A percentile compares a stretch with the other conserved stretches of the same genome.
Evolutionary conservation across 352 stramenopile species (phyloP).

Genomic region (Pythium periplocum): DNA sequence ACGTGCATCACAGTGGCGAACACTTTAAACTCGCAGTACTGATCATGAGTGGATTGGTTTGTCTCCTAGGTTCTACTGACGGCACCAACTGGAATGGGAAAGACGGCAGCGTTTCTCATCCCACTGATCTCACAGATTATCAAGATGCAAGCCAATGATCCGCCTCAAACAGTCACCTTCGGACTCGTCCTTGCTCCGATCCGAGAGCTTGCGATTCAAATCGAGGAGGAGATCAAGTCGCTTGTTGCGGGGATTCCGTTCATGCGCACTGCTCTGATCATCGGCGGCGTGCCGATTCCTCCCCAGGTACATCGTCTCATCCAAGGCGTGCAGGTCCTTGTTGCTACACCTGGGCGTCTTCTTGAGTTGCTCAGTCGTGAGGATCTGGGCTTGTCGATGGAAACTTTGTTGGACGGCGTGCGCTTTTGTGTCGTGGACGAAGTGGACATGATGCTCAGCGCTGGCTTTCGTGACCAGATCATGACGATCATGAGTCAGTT

Average conservation of each 20-base stretch:
- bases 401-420: slow-evolving; percentile 22
- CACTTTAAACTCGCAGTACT: too few relatives aligned
- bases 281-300: slow-evolving; percentile 61
- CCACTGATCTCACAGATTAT: slow-evolving; percentile 41
- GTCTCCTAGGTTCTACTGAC: slow-evolving; percentile 39
- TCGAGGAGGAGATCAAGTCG: slow-evolving; percentile 51
- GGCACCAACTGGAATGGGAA: slow-evolving; percentile 64
- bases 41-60: too few relatives aligned
- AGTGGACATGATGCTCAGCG: slow-evolving; percentile 68
- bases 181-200: slow-evolving; percentile 56
- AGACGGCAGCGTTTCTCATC: slow-evolving; percentile 64
- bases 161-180: slow-evolving; percentile 6
- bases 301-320: slow-evolving; percentile 59
- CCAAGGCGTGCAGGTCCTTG: slow-evolving; percentile 51
- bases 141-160: slow-evolving; percentile 3
- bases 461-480: slow-evolving; percentile 49
- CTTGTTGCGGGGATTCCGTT: slow-evolving; percentile 45
- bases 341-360: slow-evolving; percentile 61
- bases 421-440: slow-evolving; percentile 63
- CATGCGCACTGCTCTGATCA: slow-evolving; percentile 65
- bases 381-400: not conserved
- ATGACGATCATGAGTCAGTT: slow-evolving; percentile 39
- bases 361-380: slow-evolving; percentile 33
- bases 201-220: slow-evolving; percentile 70
- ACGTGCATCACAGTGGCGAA: slow-evolving; percentile 1